Base-by-base conservation (phyloP, 306 rosid genomes). In the Vigna hirtella region DNA sequence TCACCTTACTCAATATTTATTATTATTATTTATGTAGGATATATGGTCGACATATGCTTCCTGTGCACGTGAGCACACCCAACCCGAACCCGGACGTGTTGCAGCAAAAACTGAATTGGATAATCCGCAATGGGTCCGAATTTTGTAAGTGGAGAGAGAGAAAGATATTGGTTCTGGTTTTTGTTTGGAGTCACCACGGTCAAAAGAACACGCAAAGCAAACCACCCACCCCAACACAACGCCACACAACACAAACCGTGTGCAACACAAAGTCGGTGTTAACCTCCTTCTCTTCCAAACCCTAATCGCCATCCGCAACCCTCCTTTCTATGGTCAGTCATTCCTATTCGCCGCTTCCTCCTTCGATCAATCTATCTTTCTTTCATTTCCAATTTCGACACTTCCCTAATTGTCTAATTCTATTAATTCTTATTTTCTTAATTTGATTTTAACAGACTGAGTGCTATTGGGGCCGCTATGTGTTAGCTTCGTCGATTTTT, bases 81-180 rank as follows among this genome's bases (percentile, higher is more conserved):
- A 47, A 92, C 56, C 87, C 3, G 4, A 84, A 74, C 93, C 93
- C 97, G 97, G 97, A 92, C 88, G 43, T 84, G 86, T 86, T 74
- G 77, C 85, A 74, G 83, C 8, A 66, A 82, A 88, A 90, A 83
- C 80, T 73, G 81, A 86, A 90, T 85, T 90, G 88, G 57, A 90
- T 89, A 88, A 85, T 82, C 85, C 77, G 87, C 76, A 83, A 90
- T 75, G 86, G 86, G 88, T 90, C 96, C 96, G 94, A 80, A 73
- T 82, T 40, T 85, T 82, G 90, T 78, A 73, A 83, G 82, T 78
- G 84, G 86, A 78, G 84, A 80, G 76, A 79, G 77, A 78, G 84
- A 80, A 62, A 79, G 71, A 70, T 62, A 72, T 85, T 80, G 83
- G 90, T 82, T 84, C 79, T 79, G 86, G 86, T 84, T 85, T 26